These are phyloP conservation scores for Hyaloperonospora arabidopsidis DNA, from an alignment of 352 stramenopile species.

Conservation along the genomic window DNA sequence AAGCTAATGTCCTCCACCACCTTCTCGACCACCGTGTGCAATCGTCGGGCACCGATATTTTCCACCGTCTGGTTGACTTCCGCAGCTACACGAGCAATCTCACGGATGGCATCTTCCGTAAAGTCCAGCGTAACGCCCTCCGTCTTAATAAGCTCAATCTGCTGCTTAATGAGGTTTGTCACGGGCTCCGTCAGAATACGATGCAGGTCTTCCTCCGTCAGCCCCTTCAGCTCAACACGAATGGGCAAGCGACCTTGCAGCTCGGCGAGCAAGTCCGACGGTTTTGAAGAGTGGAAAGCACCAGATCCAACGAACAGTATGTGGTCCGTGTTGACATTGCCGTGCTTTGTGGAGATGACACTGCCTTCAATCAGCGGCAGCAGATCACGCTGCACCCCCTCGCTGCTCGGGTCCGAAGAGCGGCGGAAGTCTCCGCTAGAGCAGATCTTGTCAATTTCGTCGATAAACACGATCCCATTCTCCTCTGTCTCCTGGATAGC, in stretches of 20 bases:
- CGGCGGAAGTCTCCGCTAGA: slow-evolving; percentile 90
- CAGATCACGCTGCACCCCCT: slow-evolving; percentile 98
- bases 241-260: slow-evolving; percentile 97
- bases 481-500: slow-evolving; percentile 92
- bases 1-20: slow-evolving; percentile 99
- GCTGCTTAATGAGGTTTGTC: slow-evolving; percentile 97
- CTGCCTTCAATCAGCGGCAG: slow-evolving; percentile 98
- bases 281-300: slow-evolving; percentile 97
- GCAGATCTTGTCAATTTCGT: slow-evolving; percentile 99
- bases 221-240: slow-evolving; percentile 96
- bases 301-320: slow-evolving; percentile 98
- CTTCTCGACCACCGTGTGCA: slow-evolving; percentile 97
- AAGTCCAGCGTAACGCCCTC: slow-evolving; percentile 95
- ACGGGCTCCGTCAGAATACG: slow-evolving; percentile 99
- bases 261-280: slow-evolving; percentile 96
- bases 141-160: slow-evolving; percentile 95
- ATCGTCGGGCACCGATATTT: slow-evolving; percentile 97
- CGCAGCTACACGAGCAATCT: slow-evolving; percentile 94
- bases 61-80: slow-evolving; percentile 95
- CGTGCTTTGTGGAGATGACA: slow-evolving; percentile 97
- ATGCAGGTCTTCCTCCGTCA: slow-evolving; percentile 98
- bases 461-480: slow-evolving; percentile 99
- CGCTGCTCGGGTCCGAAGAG: slow-evolving; percentile 93
- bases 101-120: slow-evolving; percentile 93
- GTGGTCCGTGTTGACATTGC: slow-evolving; percentile 99